phyloP scores from a whole-genome alignment of 331 rosid genomes.

The Erythrophleum ivorense region DNA sequence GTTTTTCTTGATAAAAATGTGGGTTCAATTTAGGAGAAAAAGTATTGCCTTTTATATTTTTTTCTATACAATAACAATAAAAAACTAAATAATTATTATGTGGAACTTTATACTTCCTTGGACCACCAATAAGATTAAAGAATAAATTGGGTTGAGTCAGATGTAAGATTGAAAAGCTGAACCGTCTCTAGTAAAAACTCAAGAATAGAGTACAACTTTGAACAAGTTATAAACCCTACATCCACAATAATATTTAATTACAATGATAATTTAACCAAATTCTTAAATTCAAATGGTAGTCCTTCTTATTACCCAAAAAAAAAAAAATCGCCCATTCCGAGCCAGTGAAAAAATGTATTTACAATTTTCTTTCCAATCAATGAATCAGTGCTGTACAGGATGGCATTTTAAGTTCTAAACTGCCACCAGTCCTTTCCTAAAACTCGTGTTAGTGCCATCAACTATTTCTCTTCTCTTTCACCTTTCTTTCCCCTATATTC shows the following conservation, averaged over 20 bases:
- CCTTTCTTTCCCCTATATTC: slow-evolving; percentile 26
- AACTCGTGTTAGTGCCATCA: slow-evolving; percentile 14
- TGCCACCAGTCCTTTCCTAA: not conserved
- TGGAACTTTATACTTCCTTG: too few species aligned
- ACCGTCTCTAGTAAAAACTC: not conserved
- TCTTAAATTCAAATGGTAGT: not conserved
- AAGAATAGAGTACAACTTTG: not conserved
- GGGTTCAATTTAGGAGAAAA: too few species aligned
- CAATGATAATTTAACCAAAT: slow-evolving; percentile 17
- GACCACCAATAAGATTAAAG: too few species aligned
- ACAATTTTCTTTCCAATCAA: slow-evolving; percentile 39
- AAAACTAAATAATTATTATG: too few species aligned
- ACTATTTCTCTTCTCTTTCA: slow-evolving; percentile 19
- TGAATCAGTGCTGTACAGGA: slow-evolving; percentile 36
- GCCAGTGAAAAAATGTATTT: slow-evolving; percentile 31
- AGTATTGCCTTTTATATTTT: too few species aligned
- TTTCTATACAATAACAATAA: too few species aligned
- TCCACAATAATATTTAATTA: not conserved
- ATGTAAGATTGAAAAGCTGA: too few species aligned
- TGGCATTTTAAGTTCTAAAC: not conserved
- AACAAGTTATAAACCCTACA: not conserved
- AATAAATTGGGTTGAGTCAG: too few species aligned
- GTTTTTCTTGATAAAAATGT: too few species aligned
- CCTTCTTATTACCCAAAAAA: not conserved
- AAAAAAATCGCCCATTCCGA: not conserved